Percentiles rank a stretch among this genome's conserved stretches.
These are phyloP conservation scores for Rhododendron vialii DNA, from an alignment of 148 eudicot species.

Conservation along the genomic window DNA sequence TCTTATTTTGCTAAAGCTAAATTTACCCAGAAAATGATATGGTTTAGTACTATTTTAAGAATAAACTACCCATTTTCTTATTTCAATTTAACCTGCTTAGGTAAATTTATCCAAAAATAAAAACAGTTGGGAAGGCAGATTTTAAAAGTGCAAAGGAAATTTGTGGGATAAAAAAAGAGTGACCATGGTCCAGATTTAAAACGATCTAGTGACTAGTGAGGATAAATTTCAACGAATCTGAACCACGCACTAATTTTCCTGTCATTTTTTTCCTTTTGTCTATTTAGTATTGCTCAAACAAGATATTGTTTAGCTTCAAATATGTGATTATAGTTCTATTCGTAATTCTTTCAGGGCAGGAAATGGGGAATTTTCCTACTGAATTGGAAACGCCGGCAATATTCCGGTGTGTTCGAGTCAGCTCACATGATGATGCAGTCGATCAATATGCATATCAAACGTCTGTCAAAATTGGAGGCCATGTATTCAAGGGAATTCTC, in stretches of 20 bases:
- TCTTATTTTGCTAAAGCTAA: background rate
- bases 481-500: constrained; percentile 66
- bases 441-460: constrained; percentile 82
- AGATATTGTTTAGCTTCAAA: background rate
- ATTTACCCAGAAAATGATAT: background rate
- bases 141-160: background rate
- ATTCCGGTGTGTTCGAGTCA: constrained; percentile 56
- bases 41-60: background rate
- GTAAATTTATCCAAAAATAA: background rate
- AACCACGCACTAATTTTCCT: background rate
- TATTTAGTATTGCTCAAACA: background rate
- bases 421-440: constrained; percentile 50
- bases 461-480: constrained; percentile 64
- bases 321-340: background rate
- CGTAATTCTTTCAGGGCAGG: constrained; percentile 25
- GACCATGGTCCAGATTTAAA: background rate
- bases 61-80: background rate
- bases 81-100: background rate
- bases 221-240: background rate
- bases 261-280: background rate
- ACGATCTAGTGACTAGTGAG: background rate
- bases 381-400: constrained; percentile 48
- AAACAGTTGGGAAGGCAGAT: background rate
- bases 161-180: background rate
- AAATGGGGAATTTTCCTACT: constrained; percentile 48